Evolutionary conservation across 83 land plant genomes (phyloP).

Genomic region (Diphasiastrum complanatum): DNA sequence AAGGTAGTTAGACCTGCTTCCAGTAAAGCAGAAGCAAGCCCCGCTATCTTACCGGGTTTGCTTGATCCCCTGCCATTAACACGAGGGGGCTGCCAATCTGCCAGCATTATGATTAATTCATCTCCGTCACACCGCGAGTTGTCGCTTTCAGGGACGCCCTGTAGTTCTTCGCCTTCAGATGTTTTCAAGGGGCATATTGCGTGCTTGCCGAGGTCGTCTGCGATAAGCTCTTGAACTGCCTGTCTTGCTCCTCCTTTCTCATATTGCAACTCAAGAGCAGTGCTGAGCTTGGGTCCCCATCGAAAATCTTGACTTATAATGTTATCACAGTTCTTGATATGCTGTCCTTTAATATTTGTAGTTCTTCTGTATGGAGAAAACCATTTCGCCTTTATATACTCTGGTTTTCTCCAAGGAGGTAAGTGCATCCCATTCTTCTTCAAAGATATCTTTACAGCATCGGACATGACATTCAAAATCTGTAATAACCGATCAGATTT

Average conservation of each 20-base stretch:
- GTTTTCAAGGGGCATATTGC: neutral
- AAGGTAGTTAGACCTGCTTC: slow-evolving; percentile 25
- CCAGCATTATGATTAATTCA: neutral
- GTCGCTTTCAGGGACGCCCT: neutral
- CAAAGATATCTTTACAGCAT: slow-evolving; percentile 68
- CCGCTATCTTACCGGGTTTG: slow-evolving; percentile 4
- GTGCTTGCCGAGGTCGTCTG: neutral
- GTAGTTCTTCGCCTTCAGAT: neutral
- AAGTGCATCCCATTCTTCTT: slow-evolving; percentile 74
- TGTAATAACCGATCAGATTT: slow-evolving; percentile 63
- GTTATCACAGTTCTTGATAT: neutral
- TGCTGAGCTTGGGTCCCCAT: slow-evolving; percentile 18
- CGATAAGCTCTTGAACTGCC: neutral
- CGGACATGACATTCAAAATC: slow-evolving; percentile 57
- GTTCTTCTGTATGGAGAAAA: slow-evolving; percentile 48
- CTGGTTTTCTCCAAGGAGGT: slow-evolving; percentile 65
- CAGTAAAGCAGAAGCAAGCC: slow-evolving; percentile 18
- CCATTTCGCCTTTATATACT: slow-evolving; percentile 66
- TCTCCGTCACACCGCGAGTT: neutral
- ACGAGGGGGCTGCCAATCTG: slow-evolving; percentile 12
- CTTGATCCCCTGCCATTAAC: neutral
- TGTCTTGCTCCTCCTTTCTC: slow-evolving; percentile 14
- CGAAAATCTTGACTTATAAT: neutral
- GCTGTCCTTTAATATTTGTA: slow-evolving; percentile 15
- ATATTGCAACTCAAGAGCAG: slow-evolving; percentile 18